phyloP scores from a whole-genome alignment of 176 grass and related monocot genomes.

The Themeda triandra region DNA sequence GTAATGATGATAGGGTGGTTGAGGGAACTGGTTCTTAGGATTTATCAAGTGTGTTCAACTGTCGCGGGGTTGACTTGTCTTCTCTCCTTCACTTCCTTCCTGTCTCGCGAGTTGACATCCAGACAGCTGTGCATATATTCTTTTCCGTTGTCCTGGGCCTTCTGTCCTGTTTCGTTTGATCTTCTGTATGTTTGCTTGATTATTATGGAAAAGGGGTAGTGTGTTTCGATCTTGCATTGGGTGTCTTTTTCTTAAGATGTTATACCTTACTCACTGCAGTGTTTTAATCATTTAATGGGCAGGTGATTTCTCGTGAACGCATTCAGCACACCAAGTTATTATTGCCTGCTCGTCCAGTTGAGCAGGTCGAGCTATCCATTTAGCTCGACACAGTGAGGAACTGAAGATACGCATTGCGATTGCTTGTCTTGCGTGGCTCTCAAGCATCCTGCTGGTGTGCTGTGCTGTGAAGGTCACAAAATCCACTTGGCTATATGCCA shows the following conservation, averaged over 20 bases:
- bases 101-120: conserved; percentile 2
- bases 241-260: conserved; percentile 4
- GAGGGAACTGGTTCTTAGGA: conserved; percentile 27
- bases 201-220: background rate
- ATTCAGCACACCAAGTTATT: background rate
- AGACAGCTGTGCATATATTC: background rate
- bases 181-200: background rate
- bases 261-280: conserved; percentile 13
- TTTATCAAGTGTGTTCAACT: conserved; percentile 31
- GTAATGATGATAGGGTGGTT: conserved; percentile 26
- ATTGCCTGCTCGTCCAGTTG: conserved; percentile 9
- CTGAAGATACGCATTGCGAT: background rate
- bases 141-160: background rate
- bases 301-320: conserved; percentile 19
- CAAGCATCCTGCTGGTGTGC: background rate
- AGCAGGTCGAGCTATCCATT: conserved; percentile 2
- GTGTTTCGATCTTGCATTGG: conserved; percentile 3
- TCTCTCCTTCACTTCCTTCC: background rate
- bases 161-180: background rate
- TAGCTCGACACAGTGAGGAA: conserved; percentile 1
- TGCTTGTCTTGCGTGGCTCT: background rate
- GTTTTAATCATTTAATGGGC: background rate
- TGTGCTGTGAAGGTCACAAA: background rate
- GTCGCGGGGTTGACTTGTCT: conserved; percentile 27
- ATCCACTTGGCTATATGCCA: background rate